Conservation (phyloP, 345 rosid genomes). For the Geranium brycei region DNA sequence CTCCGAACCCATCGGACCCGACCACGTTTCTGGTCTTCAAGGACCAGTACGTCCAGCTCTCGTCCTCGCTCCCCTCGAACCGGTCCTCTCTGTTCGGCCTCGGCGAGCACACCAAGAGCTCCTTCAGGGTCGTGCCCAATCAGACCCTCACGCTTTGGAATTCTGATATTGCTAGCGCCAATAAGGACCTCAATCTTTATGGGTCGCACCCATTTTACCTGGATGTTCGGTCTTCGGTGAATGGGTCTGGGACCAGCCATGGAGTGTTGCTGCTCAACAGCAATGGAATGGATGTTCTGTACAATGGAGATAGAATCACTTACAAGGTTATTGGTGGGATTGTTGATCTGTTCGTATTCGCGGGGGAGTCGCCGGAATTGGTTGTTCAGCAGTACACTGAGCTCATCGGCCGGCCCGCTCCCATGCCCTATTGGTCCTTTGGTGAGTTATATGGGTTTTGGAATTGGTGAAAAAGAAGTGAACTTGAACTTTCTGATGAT, state of each 20-base stretch:
- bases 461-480: neutral
- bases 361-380: conserved; percentile 36
- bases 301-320: conserved; percentile 41
- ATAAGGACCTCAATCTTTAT: conserved; percentile 40
- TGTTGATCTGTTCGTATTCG: conserved; percentile 50
- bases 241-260: conserved; percentile 29
- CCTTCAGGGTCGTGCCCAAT: conserved; percentile 26
- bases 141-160: conserved; percentile 50
- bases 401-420: conserved; percentile 56
- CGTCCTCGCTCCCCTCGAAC: conserved; percentile 37
- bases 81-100: conserved; percentile 52
- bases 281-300: conserved; percentile 59
- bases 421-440: conserved; percentile 81
- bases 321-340: conserved; percentile 55
- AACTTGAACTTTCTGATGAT: neutral
- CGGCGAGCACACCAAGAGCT: conserved; percentile 61
- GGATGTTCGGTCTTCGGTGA: conserved; percentile 35
- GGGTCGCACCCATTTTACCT: conserved; percentile 72
- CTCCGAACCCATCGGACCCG: conserved; percentile 20
- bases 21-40: conserved; percentile 40
- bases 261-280: conserved; percentile 56
- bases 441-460: conserved; percentile 18
- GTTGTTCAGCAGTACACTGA: conserved; percentile 59
- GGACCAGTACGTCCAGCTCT: conserved; percentile 61
- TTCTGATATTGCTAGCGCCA: conserved; percentile 26